A percentile compares a stretch with the other conserved stretches of the same genome.
Conservation (phyloP, 1,139 yeast genomes). For the Hansenula sp. region DNA sequence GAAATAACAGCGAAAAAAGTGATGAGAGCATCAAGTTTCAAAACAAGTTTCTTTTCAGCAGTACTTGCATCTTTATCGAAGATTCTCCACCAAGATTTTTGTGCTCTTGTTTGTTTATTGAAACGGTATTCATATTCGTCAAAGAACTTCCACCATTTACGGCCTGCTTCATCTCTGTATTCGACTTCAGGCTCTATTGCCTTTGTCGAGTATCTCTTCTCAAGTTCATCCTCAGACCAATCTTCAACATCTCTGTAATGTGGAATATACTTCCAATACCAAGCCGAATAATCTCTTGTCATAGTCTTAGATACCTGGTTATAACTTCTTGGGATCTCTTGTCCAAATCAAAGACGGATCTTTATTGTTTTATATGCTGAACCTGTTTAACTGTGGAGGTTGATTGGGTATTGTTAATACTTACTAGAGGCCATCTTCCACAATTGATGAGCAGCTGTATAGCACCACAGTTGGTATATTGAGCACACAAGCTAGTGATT, state of each 20-base stretch:
- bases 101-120: conserved; percentile 29
- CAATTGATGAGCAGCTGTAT: too few species aligned
- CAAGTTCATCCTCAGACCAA: conserved; percentile 22
- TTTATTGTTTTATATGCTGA: too few species aligned
- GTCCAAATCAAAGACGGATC: too few species aligned
- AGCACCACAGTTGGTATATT: too few species aligned
- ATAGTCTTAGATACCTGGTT: too few species aligned
- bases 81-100: neutral
- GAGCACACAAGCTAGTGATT: too few species aligned
- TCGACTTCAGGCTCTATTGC: too few species aligned
- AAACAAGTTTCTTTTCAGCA: conserved; percentile 42
- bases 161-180: conserved; percentile 55
- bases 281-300: neutral
- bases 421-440: too few species aligned
- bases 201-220: too few species aligned
- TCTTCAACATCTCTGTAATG: conserved; percentile 42
- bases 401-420: too few species aligned
- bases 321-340: too few species aligned
- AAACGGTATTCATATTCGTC: conserved; percentile 58
- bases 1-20: neutral
- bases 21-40: conserved; percentile 38
- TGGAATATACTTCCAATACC: conserved; percentile 43
- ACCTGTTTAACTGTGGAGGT: too few species aligned
- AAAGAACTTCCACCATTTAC: conserved; percentile 59
- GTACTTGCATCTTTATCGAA: conserved; percentile 22